Evolutionary conservation across 768 basidiomycete genomes (phyloP), one percentile per base, ranked within the genome.

Genomic region (Lentinus brumalis): DNA sequence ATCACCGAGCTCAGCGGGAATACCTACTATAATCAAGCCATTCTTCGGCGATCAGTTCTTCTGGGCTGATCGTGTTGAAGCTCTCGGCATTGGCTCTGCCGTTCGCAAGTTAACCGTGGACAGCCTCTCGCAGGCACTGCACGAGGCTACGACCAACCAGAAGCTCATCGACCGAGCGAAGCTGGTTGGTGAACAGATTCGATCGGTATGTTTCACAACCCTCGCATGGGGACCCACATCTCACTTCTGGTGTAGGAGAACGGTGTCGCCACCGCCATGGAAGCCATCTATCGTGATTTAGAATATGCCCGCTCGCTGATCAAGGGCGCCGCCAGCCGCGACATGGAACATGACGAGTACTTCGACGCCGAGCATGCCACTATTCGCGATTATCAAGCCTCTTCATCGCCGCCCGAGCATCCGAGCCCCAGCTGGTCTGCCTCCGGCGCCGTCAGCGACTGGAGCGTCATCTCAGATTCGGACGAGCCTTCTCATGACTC

Each of bases 1-100:
- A 53, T 18, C 26, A 35, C 46, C 29, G 50, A 50, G 58, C 64
- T 8, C 67, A 92, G 93, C 93, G 61, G 94, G 94, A 8, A 91
- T 94, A 54, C 96, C 97, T 1, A 98, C 96, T 1, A 91, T 99
- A 68, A 94, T 98, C 71, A 88, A 88, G 64, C 96, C 97, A 0
- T 99, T 98, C 83, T 99, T 98, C 68, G 96, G 97, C 2, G 96
- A 98, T 73, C 96, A 98, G 69, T 93, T 90, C 73, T 96, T 98
- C 77, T 98, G 94, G 94, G 93, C 94, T 3, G 94, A 99, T 74
- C 89, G 96, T 31, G 94, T 98, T n/a, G 94, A 97, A 73, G 94
- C 95, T 2, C 82, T 99, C 44, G 96, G 96, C 40, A 86, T 98
- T 51, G 97, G 96, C 47, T 82, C 87, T 32, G 86, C 89, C 53